Evolutionary conservation across 1,139 yeast genomes (phyloP).

Genomic region (Diutina scorzettiae): DNA sequence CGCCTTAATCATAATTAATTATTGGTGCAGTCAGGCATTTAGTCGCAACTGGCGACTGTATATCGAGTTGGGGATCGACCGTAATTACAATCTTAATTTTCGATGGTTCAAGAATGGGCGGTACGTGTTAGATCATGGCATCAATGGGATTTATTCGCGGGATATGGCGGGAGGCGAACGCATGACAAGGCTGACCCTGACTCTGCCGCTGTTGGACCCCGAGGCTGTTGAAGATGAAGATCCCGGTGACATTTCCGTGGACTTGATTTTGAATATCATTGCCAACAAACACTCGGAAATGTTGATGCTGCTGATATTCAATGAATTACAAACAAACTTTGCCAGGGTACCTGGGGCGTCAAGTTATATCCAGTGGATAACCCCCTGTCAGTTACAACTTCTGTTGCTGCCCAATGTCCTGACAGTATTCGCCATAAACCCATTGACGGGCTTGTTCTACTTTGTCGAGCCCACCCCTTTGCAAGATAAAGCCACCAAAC

Average conservation of each 20-base stretch:
- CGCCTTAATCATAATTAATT: constrained; percentile 48
- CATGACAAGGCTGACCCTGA: constrained; percentile 7
- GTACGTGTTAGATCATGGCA: constrained; percentile 15
- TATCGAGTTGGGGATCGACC: constrained; percentile 57
- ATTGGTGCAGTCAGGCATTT: constrained; percentile 49
- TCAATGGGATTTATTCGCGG: constrained; percentile 9
- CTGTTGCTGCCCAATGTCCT: constrained; percentile 24
- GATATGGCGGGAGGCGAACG: constrained; percentile 6
- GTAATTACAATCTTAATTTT: constrained; percentile 37
- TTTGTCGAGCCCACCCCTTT: constrained; percentile 32
- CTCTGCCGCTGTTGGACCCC: constrained; percentile 8
- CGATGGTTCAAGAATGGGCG: constrained; percentile 61
- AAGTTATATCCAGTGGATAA: constrained; percentile 9
- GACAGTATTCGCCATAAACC: constrained; percentile 30
- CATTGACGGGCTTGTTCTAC: constrained; percentile 33
- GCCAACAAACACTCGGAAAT: constrained; percentile 28
- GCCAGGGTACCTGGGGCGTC: background rate
- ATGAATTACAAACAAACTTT: constrained; percentile 9
- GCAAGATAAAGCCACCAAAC: constrained; percentile 22
- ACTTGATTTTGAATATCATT: constrained; percentile 21
- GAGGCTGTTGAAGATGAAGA: constrained; percentile 9
- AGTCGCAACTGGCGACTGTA: constrained; percentile 31
- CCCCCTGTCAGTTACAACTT: constrained; percentile 26
- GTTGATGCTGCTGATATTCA: constrained; percentile 17
- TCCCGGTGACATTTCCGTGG: constrained; percentile 24